phyloP scores from a whole-genome alignment of 2,329 filamentous ascomycete species.

The Chaetomiaceae sp. region DNA sequence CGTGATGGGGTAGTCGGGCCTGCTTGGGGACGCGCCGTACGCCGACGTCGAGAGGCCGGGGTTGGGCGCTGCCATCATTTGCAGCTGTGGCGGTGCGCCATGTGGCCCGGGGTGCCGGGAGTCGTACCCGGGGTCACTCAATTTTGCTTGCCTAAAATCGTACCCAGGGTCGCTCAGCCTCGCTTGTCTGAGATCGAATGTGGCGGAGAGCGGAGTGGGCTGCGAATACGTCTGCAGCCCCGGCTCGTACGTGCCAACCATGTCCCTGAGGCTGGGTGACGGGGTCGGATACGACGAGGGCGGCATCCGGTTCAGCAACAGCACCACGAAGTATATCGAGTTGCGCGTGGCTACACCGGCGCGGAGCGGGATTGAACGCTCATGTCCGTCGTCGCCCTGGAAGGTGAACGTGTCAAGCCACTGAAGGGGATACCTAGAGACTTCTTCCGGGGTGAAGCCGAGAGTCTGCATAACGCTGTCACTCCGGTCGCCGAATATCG shows the following conservation, averaged over 20 bases:
- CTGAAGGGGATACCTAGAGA: constrained; percentile 46
- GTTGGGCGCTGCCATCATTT: constrained; percentile 34
- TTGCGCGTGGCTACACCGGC: constrained; percentile 54
- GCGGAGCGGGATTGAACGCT: constrained; percentile 43
- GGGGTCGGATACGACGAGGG: constrained; percentile 40
- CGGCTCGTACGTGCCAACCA: constrained; percentile 37
- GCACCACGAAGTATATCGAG: constrained; percentile 56
- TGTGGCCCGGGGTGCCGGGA: neutral
- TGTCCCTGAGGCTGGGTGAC: constrained; percentile 39
- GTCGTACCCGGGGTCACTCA: constrained; percentile 20
- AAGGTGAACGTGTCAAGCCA: constrained; percentile 53
- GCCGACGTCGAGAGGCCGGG: constrained; percentile 37
- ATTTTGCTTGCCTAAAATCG: constrained; percentile 23
- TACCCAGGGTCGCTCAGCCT: constrained; percentile 32
- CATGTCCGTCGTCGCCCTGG: constrained; percentile 44
- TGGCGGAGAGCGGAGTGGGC: constrained; percentile 40
- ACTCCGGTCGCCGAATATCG: constrained; percentile 52
- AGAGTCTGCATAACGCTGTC: constrained; percentile 50
- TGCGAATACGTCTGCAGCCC: constrained; percentile 36
- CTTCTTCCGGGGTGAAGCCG: constrained; percentile 47
- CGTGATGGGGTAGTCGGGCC: constrained; percentile 38
- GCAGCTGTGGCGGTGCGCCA: constrained; percentile 19
- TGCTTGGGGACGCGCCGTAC: constrained; percentile 42
- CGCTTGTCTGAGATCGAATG: constrained; percentile 41
- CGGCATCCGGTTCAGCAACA: constrained; percentile 37